Base-by-base conservation (phyloP, 2,329 filamentous ascomycete species). In the Claviceps purpurea region DNA sequence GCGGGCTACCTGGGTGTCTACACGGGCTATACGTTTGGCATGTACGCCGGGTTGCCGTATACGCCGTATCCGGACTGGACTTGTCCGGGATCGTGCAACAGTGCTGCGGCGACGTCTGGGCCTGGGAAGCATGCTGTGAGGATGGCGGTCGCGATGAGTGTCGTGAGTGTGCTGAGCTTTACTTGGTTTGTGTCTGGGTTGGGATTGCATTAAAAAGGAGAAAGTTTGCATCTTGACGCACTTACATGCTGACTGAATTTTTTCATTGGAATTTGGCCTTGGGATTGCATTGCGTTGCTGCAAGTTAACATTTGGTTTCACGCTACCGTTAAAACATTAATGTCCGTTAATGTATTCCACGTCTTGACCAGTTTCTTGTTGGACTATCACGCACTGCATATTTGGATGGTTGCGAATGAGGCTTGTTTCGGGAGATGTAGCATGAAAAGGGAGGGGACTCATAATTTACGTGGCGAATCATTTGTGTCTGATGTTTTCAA, bases 161-260 rank as follows among this genome's bases (percentile, higher is more conserved):
- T 75, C 37, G 62, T 80, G 44, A 82, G 79, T 1, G 68, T 83
- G 4, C 56, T 78, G 34, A 79, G 76, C 61, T 83, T 84, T 57
- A 82, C 79, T 34, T 83, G 79, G 79, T 83, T 83, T 58, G 77
- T 82, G 40, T 70, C 70, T 24, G 78, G 79, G 2, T 61, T 78
- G 11, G 69, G 65, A 8, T 59, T 69, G 39, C 61, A 70, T 46
- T 67, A 55, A 34, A 57, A 14, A 14, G 22, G 22, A 22, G 34
- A 47, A 47, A 22, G 26, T 42, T n/a, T 30, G 4, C 11, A 8
- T 42, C 8, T 42, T 42, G 26, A 8, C 26, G 26, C 26, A 30
- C 26, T 11, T 30, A 30, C 26, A 30, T 30, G 8, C 26, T 30
- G 26, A 30, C 26, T 30, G 26, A 10, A 8, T 10, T 30, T 26